Base-by-base conservation (phyloP, 2,329 filamentous ascomycete species). In the Thelonectria blattea region DNA sequence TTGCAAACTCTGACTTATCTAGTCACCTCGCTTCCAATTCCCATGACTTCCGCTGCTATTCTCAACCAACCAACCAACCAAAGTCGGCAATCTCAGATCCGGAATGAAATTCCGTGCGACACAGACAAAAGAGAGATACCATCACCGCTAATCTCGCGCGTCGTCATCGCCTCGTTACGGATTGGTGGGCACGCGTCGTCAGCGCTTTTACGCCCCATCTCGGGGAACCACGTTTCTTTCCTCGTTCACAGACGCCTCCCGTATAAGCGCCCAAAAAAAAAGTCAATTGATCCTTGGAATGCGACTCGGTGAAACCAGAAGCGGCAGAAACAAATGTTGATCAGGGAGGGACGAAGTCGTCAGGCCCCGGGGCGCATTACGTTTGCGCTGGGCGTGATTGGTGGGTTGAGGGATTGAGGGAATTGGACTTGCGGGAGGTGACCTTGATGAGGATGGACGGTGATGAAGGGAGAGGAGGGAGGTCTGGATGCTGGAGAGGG, bases 131-230 rank as follows among this genome's bases (percentile, higher is more conserved):
- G 5, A 7, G 4, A 30, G 27, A 30, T 30, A 30, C 27, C 34
- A 37, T 37, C 34, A 37, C 34, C 34, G 34, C 34, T 11, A 37
- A 37, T 37, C n/a, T 27, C 18, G 18, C 34, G 42, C 22, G 43
- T 39, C 56, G 56, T 58, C 52, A 58, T 42, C 50, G 41, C 34
- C 43, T 34, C 48, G 56, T 58, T 58, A 52, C 42, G 45, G 39
- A 43, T 42, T 30, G 39, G 56, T 43, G 56, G 42, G 56, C 48
- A 39, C 30, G 56, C 56, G 56, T 58, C 56, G 56, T 58, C 56
- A 58, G 42, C 56, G 34, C 34, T 14, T 15, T 15, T 14, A 37
- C 11, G 34, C 34, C 34, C 34, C 15, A 37, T 37, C 32, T 24
- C 17, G 2, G 5, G 24, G 17, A 20, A 37, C 30, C n/a, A 37